Evolutionary conservation across 2,329 filamentous ascomycete genomes (phyloP), one percentile per base, ranked within the genome.

Genomic region (Aspergillus pseudonomiae): DNA sequence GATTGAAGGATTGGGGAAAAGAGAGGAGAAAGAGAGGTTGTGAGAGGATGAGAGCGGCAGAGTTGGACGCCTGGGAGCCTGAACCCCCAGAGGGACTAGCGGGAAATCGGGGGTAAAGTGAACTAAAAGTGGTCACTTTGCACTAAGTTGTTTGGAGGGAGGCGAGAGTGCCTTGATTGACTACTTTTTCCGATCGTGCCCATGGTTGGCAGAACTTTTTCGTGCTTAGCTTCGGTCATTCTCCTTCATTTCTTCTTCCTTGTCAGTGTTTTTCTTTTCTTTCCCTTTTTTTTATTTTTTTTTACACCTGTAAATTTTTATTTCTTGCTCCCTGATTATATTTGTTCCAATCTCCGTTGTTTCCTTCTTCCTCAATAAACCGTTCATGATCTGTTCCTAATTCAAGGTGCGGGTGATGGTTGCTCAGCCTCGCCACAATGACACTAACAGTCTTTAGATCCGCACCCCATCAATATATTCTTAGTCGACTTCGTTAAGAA

Each of bases 1-100:
- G n/a, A 54, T 11, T 19, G 52, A 36, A 54, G 52, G 52, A 50
- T 64, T 52, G 53, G 57, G 62, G 65, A 63, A 50, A 57, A 59
- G 48, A 60, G 61, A 63, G 57, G 60, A 58, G 63, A 61, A 63
- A 65, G 57, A 62, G 65, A 50, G 63, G 55, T 60, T 59, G 61
- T 57, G 63, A 62, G 61, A 58, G 57, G 54, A 50, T 58, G 58
- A 56, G 61, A 59, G 60, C 52, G 57, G 26, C 34, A 54, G 62
- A 57, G 62, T 60, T 58, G 43, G 52, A 52, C 46, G 63, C 55
- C 56, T 58, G 63, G 60, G 46, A 59, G 64, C 66, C 66, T 68
- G 64, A 68, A 66, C 54, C 62, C 54, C 52, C 28, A 58, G 56
- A 53, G 26, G 65, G 61, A 61, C 63, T 67, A 67, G 65, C 12